A percentile compares a stretch with the other conserved stretches of the same genome.
Evolutionary conservation across 164 flowering plant species (phyloP).

Genomic region (Vitis labrusca): DNA sequence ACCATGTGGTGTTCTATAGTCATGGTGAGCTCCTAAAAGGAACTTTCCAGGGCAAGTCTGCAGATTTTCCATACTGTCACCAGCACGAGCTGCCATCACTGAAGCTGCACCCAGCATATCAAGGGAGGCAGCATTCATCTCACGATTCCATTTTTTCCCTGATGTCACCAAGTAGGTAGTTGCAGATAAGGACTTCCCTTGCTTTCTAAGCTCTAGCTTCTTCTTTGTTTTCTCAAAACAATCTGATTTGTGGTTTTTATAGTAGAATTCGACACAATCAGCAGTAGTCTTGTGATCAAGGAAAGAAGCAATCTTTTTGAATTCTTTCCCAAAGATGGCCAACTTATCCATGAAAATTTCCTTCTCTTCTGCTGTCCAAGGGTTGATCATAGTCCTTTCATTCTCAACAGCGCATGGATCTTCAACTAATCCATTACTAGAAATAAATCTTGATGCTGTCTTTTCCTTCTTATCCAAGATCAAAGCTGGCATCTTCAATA

Average conservation of each 20-base stretch:
- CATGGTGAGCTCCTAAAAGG: conserved; percentile 20
- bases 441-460: conserved; percentile 53
- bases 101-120: conserved; percentile 84
- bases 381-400: conserved; percentile 74
- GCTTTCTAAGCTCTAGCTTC: conserved; percentile 43
- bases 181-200: conserved; percentile 34
- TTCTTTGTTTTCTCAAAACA: conserved; percentile 65
- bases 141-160: conserved; percentile 71
- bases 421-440: conserved; percentile 79
- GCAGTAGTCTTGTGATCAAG: conserved; percentile 91
- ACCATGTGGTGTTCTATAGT: conserved; percentile 18
- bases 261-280: conserved; percentile 92
- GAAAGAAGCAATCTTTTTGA: conserved; percentile 77
- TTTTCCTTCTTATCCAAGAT: conserved; percentile 70
- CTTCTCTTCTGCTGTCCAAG: conserved; percentile 82
- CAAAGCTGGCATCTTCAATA: conserved; percentile 81
- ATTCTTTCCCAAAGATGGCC: conserved; percentile 76
- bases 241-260: conserved; percentile 93
- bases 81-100: conserved; percentile 56
- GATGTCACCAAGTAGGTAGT: conserved; percentile 66
- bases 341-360: conserved; percentile 75
- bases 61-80: conserved; percentile 25
- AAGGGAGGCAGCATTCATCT: conserved; percentile 72
- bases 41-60: conserved; percentile 31
- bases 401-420: conserved; percentile 88